Conservation (phyloP, 176 grass and related monocot genomes). For the Triticum turgidum region DNA sequence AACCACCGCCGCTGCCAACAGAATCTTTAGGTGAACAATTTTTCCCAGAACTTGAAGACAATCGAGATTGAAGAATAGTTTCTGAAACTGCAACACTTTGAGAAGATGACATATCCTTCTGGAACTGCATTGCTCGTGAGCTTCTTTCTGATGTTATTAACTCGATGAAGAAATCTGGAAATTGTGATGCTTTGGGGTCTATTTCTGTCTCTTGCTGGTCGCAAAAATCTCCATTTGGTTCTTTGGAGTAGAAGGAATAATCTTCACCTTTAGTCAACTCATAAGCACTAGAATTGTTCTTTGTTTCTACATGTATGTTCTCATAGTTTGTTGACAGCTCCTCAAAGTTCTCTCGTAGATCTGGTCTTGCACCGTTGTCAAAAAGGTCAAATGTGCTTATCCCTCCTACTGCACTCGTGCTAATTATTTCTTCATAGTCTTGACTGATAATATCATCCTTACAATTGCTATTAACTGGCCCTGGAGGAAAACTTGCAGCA, state of each 20-base stretch:
- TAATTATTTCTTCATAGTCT: slow-evolving; percentile 39
- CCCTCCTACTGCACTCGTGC: slow-evolving; percentile 24
- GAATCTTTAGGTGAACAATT: slow-evolving; percentile 28
- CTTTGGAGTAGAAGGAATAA: slow-evolving; percentile 29
- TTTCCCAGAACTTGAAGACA: slow-evolving; percentile 32
- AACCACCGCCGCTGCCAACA: not conserved
- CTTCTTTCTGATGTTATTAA: slow-evolving; percentile 19
- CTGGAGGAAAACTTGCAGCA: slow-evolving; percentile 64
- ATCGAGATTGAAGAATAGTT: slow-evolving; percentile 30
- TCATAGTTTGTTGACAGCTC: slow-evolving; percentile 25
- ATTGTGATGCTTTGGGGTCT: slow-evolving; percentile 33
- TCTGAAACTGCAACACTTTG: slow-evolving; percentile 36
- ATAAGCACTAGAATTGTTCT: slow-evolving; percentile 20
- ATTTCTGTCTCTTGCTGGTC: slow-evolving; percentile 27
- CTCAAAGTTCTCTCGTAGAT: slow-evolving; percentile 35
- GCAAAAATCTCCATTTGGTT: slow-evolving; percentile 23
- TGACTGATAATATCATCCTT: slow-evolving; percentile 35
- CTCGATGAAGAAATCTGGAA: slow-evolving; percentile 19
- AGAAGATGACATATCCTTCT: slow-evolving; percentile 41
- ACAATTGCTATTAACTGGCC: slow-evolving; percentile 19
- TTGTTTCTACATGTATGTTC: slow-evolving; percentile 26
- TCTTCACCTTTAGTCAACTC: slow-evolving; percentile 22
- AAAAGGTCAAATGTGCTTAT: slow-evolving; percentile 32
- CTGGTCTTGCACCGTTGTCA: slow-evolving; percentile 20
- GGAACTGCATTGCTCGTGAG: slow-evolving; percentile 27